Evolutionary conservation across 805 yeast genomes (phyloP).

Genomic region (Candida takata): DNA sequence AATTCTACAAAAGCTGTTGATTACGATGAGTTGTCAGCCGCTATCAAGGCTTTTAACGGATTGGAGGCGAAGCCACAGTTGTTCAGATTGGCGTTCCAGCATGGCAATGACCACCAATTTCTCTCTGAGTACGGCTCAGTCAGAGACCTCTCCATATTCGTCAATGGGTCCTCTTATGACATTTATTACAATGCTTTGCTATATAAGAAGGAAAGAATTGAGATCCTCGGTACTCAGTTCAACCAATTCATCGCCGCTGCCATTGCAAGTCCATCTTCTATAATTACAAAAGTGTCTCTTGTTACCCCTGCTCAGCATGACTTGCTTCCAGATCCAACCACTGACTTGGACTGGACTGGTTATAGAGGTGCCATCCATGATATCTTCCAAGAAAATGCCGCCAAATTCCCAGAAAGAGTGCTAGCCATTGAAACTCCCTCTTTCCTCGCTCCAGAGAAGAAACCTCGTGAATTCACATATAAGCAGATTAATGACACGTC

Average conservation of each 20-base stretch:
- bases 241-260: slow-evolving; percentile 40
- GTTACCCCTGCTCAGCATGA: slow-evolving; percentile 58
- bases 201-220: slow-evolving; percentile 63
- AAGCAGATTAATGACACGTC: slow-evolving; percentile 88
- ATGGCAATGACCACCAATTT: slow-evolving; percentile 25
- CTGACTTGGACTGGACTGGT: slow-evolving; percentile 81
- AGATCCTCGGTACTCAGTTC: slow-evolving; percentile 67
- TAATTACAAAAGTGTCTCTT: slow-evolving; percentile 57
- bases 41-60: slow-evolving; percentile 41
- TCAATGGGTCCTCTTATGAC: slow-evolving; percentile 29
- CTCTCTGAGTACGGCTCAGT: slow-evolving; percentile 38
- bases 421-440: slow-evolving; percentile 92
- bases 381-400: slow-evolving; percentile 84
- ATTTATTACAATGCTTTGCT: slow-evolving; percentile 71
- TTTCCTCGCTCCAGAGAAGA: slow-evolving; percentile 39
- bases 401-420: slow-evolving; percentile 71
- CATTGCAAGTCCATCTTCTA: slow-evolving; percentile 28
- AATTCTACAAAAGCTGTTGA: slow-evolving; percentile 30
- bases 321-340: slow-evolving; percentile 80
- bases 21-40: slow-evolving; percentile 49
- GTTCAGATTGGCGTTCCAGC: slow-evolving; percentile 51
- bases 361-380: slow-evolving; percentile 96
- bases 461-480: slow-evolving; percentile 73
- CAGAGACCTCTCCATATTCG: slow-evolving; percentile 59
- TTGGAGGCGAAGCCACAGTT: slow-evolving; percentile 55